A percentile compares a stretch with the other conserved stretches of the same genome.
phyloP scores from a whole-genome alignment of 1,284 basidiomycete genomes.

The Papiliotrema terrestris region DNA sequence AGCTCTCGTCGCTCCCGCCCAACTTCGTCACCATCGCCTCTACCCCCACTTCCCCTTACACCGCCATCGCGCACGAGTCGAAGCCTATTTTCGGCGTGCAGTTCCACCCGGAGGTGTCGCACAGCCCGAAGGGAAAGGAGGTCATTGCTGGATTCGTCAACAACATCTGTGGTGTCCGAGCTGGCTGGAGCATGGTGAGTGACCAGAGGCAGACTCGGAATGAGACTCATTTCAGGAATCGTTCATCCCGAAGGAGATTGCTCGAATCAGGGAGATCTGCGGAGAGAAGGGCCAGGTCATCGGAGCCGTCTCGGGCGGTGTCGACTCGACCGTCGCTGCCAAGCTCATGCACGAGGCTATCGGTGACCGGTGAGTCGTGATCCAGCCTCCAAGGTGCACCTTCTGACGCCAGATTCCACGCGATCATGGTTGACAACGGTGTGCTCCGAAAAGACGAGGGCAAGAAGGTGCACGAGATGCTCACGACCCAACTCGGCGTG shows the following conservation, averaged over 20 bases:
- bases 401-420: constrained; percentile 72
- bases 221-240: constrained; percentile 62
- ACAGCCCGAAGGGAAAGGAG: constrained; percentile 84
- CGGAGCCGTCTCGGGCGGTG: constrained; percentile 95
- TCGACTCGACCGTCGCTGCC: constrained; percentile 96
- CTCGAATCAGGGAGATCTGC: constrained; percentile 90
- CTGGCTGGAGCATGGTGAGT: constrained; percentile 91
- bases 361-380: constrained; percentile 70
- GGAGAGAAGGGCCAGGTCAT: constrained; percentile 94
- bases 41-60: constrained; percentile 85
- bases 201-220: not conserved
- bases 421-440: constrained; percentile 99
- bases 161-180: constrained; percentile 75
- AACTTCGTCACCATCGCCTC: constrained; percentile 85
- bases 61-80: constrained; percentile 85
- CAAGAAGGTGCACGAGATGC: constrained; percentile 90
- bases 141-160: constrained; percentile 85
- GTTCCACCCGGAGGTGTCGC: constrained; percentile 98
- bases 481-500: constrained; percentile 89
- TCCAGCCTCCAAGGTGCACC: not conserved
- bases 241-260: constrained; percentile 97
- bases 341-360: constrained; percentile 99
- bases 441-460: constrained; percentile 92
- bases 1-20: constrained; percentile 75
- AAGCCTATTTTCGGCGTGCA: constrained; percentile 95